Base-by-base conservation (phyloP, 352 stramenopile genomes). In the Pythium phragmitis region DNA sequence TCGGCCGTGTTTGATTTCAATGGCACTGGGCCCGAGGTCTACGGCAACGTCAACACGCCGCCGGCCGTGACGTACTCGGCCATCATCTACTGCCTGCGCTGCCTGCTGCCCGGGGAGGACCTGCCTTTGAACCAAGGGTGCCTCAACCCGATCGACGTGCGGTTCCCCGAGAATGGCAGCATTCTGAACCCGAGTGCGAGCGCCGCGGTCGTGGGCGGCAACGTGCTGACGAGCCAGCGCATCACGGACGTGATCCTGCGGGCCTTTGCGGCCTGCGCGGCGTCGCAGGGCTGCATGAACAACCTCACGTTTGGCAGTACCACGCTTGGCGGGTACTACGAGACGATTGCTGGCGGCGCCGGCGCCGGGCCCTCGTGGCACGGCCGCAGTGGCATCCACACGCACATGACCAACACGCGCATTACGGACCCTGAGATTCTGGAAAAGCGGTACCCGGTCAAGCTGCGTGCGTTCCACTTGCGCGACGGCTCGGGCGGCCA, bases 341-440 rank as follows among this genome's bases (percentile, higher is more conserved):
- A 99, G 75, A 99, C 98, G 7, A 99, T 99, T 75, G 97, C 97
- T 14, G 98, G 98, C 53, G 98, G 98, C 26, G 93, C 96, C 36
- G 98, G 97, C 34, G 97, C 97, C 28, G 98, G 97, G 2, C 97
- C 97, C 46, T 96, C 86, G 30, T 99, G 96, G 96, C 77, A 98
- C 58, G 98, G 98, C 12, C 88, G 88, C 49, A 98, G 90, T 68
- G 98, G 96, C 9, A 96, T 99, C 48, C 97, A 99, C 76, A 99
- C 97, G 21, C 97, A 99, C 77, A 99, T 99, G 87, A 99, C 98
- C 47, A 99, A 99, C 84, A 99, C 98, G 19, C 89, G 98, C 19
- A 99, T 99, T 69, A 99, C 97, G 19, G 98, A 99, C 74, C 96
- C 96, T n/a, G 97, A 99, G 74, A 99, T 99, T 70, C 68, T 99